Conservation (phyloP, 495 filamentous ascomycete species). For the Xylaria longipes region DNA sequence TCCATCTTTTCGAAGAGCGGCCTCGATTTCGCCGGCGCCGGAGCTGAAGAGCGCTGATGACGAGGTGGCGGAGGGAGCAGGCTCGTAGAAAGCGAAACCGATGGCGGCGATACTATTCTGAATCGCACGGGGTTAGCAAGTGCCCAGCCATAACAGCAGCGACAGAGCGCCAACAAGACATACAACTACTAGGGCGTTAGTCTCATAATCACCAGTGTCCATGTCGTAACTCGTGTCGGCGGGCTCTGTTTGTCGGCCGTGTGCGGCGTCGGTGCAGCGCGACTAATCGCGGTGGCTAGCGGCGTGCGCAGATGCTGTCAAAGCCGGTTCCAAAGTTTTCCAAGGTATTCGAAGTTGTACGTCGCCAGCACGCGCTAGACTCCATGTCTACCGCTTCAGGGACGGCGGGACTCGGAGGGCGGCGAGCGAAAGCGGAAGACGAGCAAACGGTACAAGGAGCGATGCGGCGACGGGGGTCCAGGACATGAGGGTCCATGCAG, state of each 20-base stretch:
- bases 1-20: constrained; percentile 55
- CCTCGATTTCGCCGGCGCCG: constrained; percentile 51
- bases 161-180: constrained; percentile 22
- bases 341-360: constrained; percentile 36
- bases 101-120: constrained; percentile 57
- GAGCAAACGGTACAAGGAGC: background rate
- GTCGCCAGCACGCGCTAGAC: constrained; percentile 41
- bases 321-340: constrained; percentile 9
- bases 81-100: constrained; percentile 56
- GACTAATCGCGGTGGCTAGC: constrained; percentile 23
- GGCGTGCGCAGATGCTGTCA: constrained; percentile 22
- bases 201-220: constrained; percentile 61
- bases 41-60: constrained; percentile 48
- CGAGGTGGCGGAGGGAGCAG: constrained; percentile 39
- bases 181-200: constrained; percentile 59
- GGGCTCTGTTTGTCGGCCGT: constrained; percentile 6
- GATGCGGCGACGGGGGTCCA: constrained; percentile 2
- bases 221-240: constrained; percentile 47
- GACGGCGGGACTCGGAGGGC: constrained; percentile 7
- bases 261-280: constrained; percentile 19
- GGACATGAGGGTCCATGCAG: background rate
- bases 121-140: constrained; percentile 18
- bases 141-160: constrained; percentile 24
- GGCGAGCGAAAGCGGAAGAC: constrained; percentile 9
- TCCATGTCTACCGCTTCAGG: constrained; percentile 39